These are phyloP conservation scores for Rhynchospora pubera DNA, from an alignment of 176 grass and related monocot species.

Conservation along the genomic window DNA sequence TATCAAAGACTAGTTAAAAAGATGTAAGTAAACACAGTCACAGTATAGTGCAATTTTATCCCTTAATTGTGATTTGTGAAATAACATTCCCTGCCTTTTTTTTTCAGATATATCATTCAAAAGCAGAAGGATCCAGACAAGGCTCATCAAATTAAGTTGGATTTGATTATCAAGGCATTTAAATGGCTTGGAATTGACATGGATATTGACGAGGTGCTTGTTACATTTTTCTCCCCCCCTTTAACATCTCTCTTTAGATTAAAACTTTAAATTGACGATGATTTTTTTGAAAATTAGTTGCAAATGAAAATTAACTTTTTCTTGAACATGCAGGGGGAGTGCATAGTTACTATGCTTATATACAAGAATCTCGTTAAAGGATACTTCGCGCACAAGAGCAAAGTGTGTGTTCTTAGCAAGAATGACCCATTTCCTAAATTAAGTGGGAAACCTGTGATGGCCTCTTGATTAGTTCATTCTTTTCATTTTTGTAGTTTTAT, in stretches of 20 bases:
- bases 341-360: conserved; percentile 83
- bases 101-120: conserved; percentile 67
- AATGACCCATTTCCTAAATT: conserved; percentile 84
- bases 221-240: too few species aligned
- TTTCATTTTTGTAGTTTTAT: not conserved
- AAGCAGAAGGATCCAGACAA: conserved; percentile 72
- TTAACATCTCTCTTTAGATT: not conserved
- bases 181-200: conserved; percentile 92
- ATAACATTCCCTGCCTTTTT: not conserved
- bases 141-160: conserved; percentile 90
- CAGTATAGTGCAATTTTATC: not conserved
- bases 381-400: conserved; percentile 93
- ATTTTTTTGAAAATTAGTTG: not conserved
- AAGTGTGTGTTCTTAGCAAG: conserved; percentile 96
- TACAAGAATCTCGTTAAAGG: conserved; percentile 87
- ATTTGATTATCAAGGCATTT: conserved; percentile 56
- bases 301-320: not conserved
- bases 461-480: conserved; percentile 1
- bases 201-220: conserved; percentile 74
- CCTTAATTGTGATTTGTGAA: not conserved
- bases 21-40: conserved; percentile 53
- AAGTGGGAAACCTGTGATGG: conserved; percentile 61
- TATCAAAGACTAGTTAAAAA: conserved; percentile 97
- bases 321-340: conserved; percentile 51
- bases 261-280: not conserved